Evolutionary conservation across 2,329 filamentous ascomycete genomes (phyloP), one percentile per base, ranked within the genome.

Genomic region (Paraconiothyrium brasiliense): DNA sequence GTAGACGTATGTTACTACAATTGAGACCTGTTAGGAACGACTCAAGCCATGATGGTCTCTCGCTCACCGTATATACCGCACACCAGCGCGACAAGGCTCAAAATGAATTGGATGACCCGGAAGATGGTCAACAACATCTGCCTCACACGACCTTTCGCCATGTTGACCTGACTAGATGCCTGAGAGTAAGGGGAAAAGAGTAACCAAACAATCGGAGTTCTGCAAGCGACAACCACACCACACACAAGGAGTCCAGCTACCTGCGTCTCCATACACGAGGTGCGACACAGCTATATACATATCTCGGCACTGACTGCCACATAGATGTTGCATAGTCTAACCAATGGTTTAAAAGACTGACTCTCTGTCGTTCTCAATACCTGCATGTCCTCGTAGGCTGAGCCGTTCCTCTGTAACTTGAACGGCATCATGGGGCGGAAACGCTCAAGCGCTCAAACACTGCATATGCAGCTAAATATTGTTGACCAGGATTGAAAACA

Each of bases 41-140:
- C 10, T 16, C 4, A 8, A 30, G 35, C 7, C 2, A n/a, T 4
- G 11, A 7, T 32, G 27, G 41, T 16, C 4, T 22, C 34, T 8
- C 44, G 9, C 60, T 37, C 37, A 62, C 60, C 52, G 57, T 55
- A 62, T 50, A 56, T 56, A n/a, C 56, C 60, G 32, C 55, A 59
- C 1, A 30, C 56, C 37, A 62, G 37, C 3, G 60, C 57, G n/a
- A 51, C 35, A 16, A 62, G 14, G 27, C 56, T 59, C 24, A 62
- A 44, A 16, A 59, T 44, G 46, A 62, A 59, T 56, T 62, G 60
- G 10, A 62, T n/a, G 32, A 59, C 51, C 14, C 60, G 56, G 27
- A 62, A 62, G 34, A 56, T 51, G 35, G 35, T 35, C 39, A 62
- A 35, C 16, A 59, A 30, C 22, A 62, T 20, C 32, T 52, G 60